Evolutionary conservation across 257 asterid species (phyloP), one percentile per base, ranked within the genome.

Genomic region (Striga asiatica): DNA sequence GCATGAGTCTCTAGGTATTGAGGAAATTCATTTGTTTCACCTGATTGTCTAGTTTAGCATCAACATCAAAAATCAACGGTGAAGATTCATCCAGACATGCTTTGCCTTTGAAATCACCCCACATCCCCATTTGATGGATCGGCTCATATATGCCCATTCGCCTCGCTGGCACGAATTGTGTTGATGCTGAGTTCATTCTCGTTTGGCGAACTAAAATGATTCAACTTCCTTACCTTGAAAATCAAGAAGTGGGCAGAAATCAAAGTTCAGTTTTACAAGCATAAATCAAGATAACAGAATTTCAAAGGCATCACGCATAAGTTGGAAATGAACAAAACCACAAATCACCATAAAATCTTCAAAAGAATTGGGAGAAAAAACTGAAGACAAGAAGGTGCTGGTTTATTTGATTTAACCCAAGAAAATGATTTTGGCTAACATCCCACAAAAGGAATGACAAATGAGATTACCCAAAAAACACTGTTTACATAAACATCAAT

Each of bases 81-180:
- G 81, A 66, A 62, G 88, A 64, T 54, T 78, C 60, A 48, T 75
- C 83, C n/a, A 76, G 59, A 68, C 64, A 81, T 34, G 74, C 76
- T 71, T 65, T 66, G 20, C 75, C 84, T 76, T 81, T 81, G 61
- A 86, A 89, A 66, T 88, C 97, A 53, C 74, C 94, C 97, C 99
- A 92, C 93, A 81, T 81, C 37, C 72, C 69, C 72, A 88, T 68
- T 51, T 78, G 97, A 61, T 78, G 93, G 45, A 84, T 77, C 2
- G 94, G 84, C 39, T 92, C 97, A n/a, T 78, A 88, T 66, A 92
- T 47, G 22, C 92, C 94, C 93, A 92, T 88, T 70, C 95, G 77
- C 61, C 92, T 74, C 20, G 92, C 67, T 50, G 97, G 89, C 47
- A 85, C 85, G 65, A 88, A 92, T 25, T 84, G 93, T 0, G 91